Evolutionary conservation across 768 basidiomycete species (phyloP).

Genomic region (Psilocybe cubensis): DNA sequence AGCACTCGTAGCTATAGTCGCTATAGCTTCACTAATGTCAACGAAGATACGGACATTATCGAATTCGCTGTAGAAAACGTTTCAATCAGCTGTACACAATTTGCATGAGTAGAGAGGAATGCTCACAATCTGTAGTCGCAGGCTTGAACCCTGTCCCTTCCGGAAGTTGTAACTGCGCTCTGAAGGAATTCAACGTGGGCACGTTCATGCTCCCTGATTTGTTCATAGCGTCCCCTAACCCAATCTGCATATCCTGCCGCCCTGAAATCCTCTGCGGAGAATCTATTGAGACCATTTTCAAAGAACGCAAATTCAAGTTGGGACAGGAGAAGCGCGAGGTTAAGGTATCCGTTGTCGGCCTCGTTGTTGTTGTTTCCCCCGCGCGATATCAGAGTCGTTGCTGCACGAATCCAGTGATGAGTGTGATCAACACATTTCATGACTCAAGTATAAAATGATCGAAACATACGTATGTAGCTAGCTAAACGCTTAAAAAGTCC

Average conservation of each 20-base stretch:
- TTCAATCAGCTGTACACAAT: background rate
- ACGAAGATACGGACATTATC: constrained; percentile 51
- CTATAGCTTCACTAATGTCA: constrained; percentile 51
- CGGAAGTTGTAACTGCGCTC: constrained; percentile 45
- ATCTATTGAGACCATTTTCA: constrained; percentile 43
- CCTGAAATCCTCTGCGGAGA: constrained; percentile 46
- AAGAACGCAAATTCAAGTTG: constrained; percentile 53
- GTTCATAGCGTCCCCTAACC: constrained; percentile 51
- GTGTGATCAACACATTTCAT: background rate
- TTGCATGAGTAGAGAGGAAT: background rate
- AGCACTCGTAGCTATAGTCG: constrained; percentile 59
- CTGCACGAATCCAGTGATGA: background rate
- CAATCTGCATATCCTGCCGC: constrained; percentile 50
- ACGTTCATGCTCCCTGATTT: constrained; percentile 58
- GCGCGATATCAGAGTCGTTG: background rate
- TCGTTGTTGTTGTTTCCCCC: background rate
- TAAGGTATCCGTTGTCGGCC: constrained; percentile 34
- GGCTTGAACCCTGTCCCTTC: constrained; percentile 41
- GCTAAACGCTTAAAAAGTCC: background rate
- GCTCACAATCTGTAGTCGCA: constrained; percentile 69
- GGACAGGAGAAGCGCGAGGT: constrained; percentile 53
- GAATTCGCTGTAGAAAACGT: constrained; percentile 33
- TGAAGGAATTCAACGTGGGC: constrained; percentile 41
- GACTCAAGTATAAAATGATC: background rate
- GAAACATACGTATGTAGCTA: background rate